These are phyloP conservation scores for Hypoxylon sp. DNA, from an alignment of 2,329 filamentous ascomycete genomes.

Conservation along the genomic window DNA sequence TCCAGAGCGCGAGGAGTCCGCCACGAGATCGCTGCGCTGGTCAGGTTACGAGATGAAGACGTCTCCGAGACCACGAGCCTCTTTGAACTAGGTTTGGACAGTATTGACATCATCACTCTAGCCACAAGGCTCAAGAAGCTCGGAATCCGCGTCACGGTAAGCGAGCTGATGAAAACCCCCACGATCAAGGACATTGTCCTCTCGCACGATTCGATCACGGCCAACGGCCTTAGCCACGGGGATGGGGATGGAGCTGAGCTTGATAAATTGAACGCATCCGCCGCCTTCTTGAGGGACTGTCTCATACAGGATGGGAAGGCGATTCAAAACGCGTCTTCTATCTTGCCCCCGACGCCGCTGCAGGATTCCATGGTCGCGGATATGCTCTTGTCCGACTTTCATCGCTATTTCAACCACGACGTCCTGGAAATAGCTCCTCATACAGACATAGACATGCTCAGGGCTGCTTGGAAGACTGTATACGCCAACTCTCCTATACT, in stretches of 20 bases:
- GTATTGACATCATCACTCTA: constrained; percentile 88
- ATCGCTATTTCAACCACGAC: constrained; percentile 87
- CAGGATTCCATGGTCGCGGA: constrained; percentile 88
- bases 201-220: not conserved
- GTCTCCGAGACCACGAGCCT: constrained; percentile 70
- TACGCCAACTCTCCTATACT: constrained; percentile 72
- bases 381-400: constrained; percentile 78
- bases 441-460: constrained; percentile 65
- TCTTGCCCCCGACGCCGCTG: constrained; percentile 80
- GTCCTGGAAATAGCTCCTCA: constrained; percentile 66
- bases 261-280: constrained; percentile 37
- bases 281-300: constrained; percentile 49
- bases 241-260: not conserved
- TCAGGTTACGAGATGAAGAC: constrained; percentile 57
- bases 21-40: constrained; percentile 69
- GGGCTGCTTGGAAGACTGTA: constrained; percentile 68
- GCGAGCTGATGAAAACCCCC: constrained; percentile 76
- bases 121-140: constrained; percentile 72
- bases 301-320: constrained; percentile 47
- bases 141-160: constrained; percentile 71
- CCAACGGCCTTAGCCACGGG: not conserved
- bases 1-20: constrained; percentile 61
- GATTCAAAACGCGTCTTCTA: constrained; percentile 57
- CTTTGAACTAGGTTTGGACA: constrained; percentile 86
- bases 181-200: constrained; percentile 69